Conservation (phyloP, 345 rosid species). For the Cardiospermum halicacabum region DNA sequence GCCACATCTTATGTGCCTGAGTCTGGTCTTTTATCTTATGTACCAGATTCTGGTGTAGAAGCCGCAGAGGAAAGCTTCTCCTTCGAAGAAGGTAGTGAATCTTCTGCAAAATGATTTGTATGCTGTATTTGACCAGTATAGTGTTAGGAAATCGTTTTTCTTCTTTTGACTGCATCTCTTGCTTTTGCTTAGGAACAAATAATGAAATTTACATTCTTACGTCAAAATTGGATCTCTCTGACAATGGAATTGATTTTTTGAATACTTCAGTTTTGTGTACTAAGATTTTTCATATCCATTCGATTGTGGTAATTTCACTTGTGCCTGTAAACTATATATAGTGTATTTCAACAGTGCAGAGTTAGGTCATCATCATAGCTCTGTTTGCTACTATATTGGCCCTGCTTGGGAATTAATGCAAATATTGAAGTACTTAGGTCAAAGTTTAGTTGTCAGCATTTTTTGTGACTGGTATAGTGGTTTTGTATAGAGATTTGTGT, state of each 20-base stretch:
- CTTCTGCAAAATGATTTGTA: background rate
- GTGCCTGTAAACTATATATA: too few relatives aligned
- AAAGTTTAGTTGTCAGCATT: background rate
- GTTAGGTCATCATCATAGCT: background rate
- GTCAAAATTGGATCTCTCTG: too few relatives aligned
- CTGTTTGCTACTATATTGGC: background rate
- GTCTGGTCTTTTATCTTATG: conserved; percentile 35
- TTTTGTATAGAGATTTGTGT: background rate
- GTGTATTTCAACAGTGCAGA: background rate
- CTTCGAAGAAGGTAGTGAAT: conserved; percentile 63
- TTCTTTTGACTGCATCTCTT: too few relatives aligned
- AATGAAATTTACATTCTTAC: too few relatives aligned
- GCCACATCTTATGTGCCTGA: conserved; percentile 43
- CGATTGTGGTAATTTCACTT: too few relatives aligned
- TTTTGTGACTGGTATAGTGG: background rate
- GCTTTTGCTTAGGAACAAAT: too few relatives aligned
- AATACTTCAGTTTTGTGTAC: too few relatives aligned
- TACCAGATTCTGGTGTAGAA: conserved; percentile 49
- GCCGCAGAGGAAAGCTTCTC: conserved; percentile 37
- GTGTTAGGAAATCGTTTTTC: too few relatives aligned
- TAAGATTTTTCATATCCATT: too few relatives aligned
- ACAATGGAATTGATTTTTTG: too few relatives aligned
- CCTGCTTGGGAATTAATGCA: background rate
- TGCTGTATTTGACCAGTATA: too few relatives aligned
- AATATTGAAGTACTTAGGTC: background rate